Evolutionary conservation across 2,329 filamentous ascomycete genomes (phyloP).

Genomic region (Trichoderma aggressivum): DNA sequence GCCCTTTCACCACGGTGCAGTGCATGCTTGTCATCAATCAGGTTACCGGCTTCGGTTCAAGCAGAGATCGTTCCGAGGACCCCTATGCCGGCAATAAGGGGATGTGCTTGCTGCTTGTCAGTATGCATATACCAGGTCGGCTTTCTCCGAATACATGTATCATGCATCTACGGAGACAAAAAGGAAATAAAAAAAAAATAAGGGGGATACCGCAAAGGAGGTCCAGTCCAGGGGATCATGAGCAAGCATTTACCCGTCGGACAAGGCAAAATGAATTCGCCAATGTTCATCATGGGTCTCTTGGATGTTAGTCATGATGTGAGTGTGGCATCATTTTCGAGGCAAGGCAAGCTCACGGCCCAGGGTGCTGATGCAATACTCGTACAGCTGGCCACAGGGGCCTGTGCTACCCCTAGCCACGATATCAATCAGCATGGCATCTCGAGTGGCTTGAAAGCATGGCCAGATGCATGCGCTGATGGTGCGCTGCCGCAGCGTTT

Average conservation of each 20-base stretch:
- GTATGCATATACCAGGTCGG: background rate
- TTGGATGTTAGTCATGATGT: background rate
- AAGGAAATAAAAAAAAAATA: background rate
- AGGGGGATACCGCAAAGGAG: background rate
- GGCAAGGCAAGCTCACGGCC: background rate
- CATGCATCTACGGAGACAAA: background rate
- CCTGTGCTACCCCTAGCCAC: background rate
- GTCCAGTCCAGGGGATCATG: background rate
- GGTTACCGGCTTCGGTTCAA: background rate
- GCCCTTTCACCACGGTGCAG: background rate
- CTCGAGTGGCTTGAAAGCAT: background rate
- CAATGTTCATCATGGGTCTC: background rate
- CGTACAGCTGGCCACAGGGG: background rate
- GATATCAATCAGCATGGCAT: background rate
- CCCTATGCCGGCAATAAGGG: background rate
- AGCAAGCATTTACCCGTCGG: background rate
- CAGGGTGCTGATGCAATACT: background rate
- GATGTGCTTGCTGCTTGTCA: background rate
- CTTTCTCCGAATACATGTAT: constrained; percentile 9
- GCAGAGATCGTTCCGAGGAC: constrained; percentile 1
- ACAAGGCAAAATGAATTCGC: background rate
- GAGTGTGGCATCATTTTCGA: background rate
- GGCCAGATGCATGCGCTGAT: background rate
- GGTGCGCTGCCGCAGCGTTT: background rate
- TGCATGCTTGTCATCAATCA: background rate